Base-by-base conservation (phyloP, 495 filamentous ascomycete species). In the Chaetomium fimeti region DNA sequence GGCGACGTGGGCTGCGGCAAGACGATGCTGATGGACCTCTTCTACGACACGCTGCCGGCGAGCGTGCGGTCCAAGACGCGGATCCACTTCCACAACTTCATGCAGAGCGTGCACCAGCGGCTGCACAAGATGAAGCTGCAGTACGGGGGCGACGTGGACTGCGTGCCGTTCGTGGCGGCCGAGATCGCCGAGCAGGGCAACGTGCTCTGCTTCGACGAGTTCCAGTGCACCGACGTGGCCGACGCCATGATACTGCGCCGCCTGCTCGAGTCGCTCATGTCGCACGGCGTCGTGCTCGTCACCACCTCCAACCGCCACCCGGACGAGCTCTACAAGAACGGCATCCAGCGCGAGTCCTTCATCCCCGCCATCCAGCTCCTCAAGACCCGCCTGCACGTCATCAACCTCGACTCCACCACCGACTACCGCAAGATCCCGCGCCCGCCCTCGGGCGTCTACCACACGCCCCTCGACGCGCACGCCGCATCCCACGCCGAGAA, bases 1-100 rank as follows among this genome's bases (percentile, higher is more conserved):
- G 95, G 95, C 22, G 94, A 98, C 75, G 95, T 99, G 12, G 95
- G 95, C 25, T 93, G 91, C 71, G 95, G 95, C 51, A 99, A 99
- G 82, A 98, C 95, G 1, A 99, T 99, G 95, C 80, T 99, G 66
- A 98, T 99, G 94, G 95, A 99, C 72, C 81, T 99, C 70, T 98
- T 99, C 77, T 97, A 92, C 78, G 92, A 98, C 60, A 96, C 93
- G 1, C 78, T 99, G 57, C 94, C 94, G 5, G 70, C 79, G 16
- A 87, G 89, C 69, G 91, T 98, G 66, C 83, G 78, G 62, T 84
- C 86, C 47, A 97, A 96, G 81, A 95, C 89, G n/a, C 84, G 94
- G 18, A 96, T 98, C 68, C 94, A 98, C 79, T 98, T 98, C 78
- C 92, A 98, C 79, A 96, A 95, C 75, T 98, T 98, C 82, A 98